A percentile compares a stretch with the other conserved stretches of the same genome.
Evolutionary conservation across 352 stramenopile species (phyloP).

Genomic region (Pseudoperonospora humuli): DNA sequence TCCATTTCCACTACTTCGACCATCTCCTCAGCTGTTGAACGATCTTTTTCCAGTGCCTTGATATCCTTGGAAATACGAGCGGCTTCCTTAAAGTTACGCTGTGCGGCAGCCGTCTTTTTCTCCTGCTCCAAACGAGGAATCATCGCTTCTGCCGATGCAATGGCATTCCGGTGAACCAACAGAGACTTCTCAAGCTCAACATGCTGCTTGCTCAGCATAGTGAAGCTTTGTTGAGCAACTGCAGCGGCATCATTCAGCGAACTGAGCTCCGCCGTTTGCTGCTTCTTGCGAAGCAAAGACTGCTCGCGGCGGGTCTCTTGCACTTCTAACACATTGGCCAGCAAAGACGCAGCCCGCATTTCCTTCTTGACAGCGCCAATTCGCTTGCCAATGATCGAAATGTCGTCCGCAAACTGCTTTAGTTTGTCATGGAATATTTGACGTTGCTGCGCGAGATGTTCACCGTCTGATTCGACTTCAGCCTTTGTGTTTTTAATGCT

Average conservation of each 20-base stretch:
- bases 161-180: conserved; percentile 66
- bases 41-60: conserved; percentile 81
- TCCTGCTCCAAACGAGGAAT: conserved; percentile 73
- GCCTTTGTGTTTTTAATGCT: conserved; percentile 63
- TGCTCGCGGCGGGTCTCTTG: conserved; percentile 66
- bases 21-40: conserved; percentile 68
- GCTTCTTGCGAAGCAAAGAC: conserved; percentile 60
- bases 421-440: conserved; percentile 47
- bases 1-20: conserved; percentile 80
- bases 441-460: conserved; percentile 51
- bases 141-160: conserved; percentile 71
- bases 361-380: conserved; percentile 58
- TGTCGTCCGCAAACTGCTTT: conserved; percentile 38
- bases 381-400: conserved; percentile 50
- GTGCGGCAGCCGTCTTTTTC: conserved; percentile 65
- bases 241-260: conserved; percentile 59
- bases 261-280: conserved; percentile 61
- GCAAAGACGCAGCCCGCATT: conserved; percentile 52
- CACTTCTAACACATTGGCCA: conserved; percentile 59
- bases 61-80: conserved; percentile 82
- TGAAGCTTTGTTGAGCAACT: conserved; percentile 68
- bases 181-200: conserved; percentile 73
- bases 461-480: conserved; percentile 62
- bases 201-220: conserved; percentile 63
- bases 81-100: conserved; percentile 85